Base-by-base conservation (phyloP, 2,329 filamentous ascomycete species). In the Cercospora sp. region DNA sequence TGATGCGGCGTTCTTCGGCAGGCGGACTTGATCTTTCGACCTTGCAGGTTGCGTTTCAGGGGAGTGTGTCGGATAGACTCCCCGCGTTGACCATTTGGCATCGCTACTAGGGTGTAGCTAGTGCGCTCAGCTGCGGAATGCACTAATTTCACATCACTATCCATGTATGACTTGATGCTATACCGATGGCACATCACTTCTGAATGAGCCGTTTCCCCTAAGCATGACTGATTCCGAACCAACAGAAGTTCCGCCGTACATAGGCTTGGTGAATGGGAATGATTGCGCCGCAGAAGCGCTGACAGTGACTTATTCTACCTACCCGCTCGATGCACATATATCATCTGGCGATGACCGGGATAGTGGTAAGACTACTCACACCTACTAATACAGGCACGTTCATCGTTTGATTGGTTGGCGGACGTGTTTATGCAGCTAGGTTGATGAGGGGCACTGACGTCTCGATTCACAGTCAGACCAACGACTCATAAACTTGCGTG, bases 371-470 rank as follows among this genome's bases (percentile, higher is more conserved):
- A 58, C 53, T 30, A 58, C 53, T 58, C 53, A 30, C 30, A 58
- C n/a, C n/a, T 58, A 26, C 26, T 32, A 32, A 21, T 18, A 58
- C 53, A 58, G 53, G 30, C 53, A 58, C 53, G 53, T 58, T 58
- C 53, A 32, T 58, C 53, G 26, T n/a, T n/a, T 58, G 53, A 58
- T 58, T 58, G 53, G 53, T 16, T 34, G 28, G 26, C 53, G 53
- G 53, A 21, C 53, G 16, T 58, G 53, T 34, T 32, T n/a, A 32
- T 58, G 53, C 30, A 51, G 45, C 45, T 51, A 51, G 37, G 18
- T 24, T 24, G 45, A 51, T 51, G 45, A 51, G 45, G 45, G 45
- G 45, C 45, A 24, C 45, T 58, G 53, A 58, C 53, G 53, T 58
- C 26, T 58, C 53, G 21, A 58, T 34, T 58, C 16, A 30, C 18